Evolutionary conservation across 352 stramenopile genomes (phyloP).

Genomic region (Pythium apleroticum): DNA sequence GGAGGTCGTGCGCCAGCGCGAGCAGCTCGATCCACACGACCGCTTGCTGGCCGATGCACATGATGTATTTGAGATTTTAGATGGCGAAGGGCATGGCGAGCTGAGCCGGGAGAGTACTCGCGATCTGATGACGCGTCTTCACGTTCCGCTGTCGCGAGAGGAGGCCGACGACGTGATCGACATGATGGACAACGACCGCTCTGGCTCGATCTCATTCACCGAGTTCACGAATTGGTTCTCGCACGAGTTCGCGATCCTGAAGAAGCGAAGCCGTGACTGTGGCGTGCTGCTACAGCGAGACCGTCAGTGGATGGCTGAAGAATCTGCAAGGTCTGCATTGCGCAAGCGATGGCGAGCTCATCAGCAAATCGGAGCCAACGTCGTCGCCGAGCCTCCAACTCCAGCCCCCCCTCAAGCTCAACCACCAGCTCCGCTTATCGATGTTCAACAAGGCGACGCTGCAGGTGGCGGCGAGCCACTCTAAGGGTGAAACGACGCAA

Average conservation of each 20-base stretch:
- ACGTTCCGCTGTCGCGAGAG: conserved; percentile 50
- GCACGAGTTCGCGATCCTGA: conserved; percentile 56
- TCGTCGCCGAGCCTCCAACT: not conserved
- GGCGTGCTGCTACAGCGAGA: conserved; percentile 51
- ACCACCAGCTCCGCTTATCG: not conserved
- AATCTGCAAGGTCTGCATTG: conserved; percentile 46
- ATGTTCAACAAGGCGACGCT: not conserved
- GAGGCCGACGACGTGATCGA: conserved; percentile 66
- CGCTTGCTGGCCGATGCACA: conserved; percentile 52
- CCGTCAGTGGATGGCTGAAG: conserved; percentile 63
- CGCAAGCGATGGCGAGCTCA: conserved; percentile 51
- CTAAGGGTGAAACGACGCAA: not conserved
- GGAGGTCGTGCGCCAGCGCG: conserved; percentile 42
- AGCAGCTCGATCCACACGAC: conserved; percentile 34
- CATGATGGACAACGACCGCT: conserved; percentile 83
- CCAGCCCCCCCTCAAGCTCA: not conserved
- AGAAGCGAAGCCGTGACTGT: conserved; percentile 51
- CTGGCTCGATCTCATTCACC: conserved; percentile 56
- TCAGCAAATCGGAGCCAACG: conserved; percentile 12
- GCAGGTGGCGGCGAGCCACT: not conserved
- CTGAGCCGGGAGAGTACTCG: conserved; percentile 44
- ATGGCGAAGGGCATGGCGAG: conserved; percentile 49
- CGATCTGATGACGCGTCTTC: conserved; percentile 54
- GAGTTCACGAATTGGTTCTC: conserved; percentile 73
- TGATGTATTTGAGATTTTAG: conserved; percentile 74